Evolutionary conservation across 2,329 filamentous ascomycete species (phyloP).

Genomic region (Trichoderma pleuroti): DNA sequence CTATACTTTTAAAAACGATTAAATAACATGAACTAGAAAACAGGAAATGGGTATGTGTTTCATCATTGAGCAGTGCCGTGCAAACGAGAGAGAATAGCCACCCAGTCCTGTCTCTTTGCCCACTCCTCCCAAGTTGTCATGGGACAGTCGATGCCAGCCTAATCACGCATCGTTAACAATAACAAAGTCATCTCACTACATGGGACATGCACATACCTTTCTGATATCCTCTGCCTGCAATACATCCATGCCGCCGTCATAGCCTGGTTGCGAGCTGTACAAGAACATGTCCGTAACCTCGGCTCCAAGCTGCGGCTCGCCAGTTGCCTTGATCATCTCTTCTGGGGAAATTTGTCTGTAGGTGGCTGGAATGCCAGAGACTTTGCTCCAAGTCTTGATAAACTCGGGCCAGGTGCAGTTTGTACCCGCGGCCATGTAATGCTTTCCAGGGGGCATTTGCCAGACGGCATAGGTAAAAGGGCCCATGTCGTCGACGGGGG

Average conservation of each 20-base stretch:
- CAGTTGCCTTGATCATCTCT: slow-evolving; percentile 37
- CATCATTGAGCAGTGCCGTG: not conserved
- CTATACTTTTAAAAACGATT: not conserved
- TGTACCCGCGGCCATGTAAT: slow-evolving; percentile 47
- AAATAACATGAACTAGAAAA: not conserved
- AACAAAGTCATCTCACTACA: not conserved
- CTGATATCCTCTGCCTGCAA: slow-evolving; percentile 42
- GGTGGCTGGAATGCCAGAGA: slow-evolving; percentile 32
- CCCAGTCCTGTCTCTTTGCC: slow-evolving; percentile 37
- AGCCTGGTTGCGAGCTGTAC: slow-evolving; percentile 47
- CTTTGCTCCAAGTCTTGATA: slow-evolving; percentile 39
- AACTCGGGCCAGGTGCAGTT: slow-evolving; percentile 46
- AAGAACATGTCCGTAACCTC: slow-evolving; percentile 47
- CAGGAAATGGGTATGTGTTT: not conserved
- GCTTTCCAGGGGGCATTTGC: slow-evolving; percentile 47
- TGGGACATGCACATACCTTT: slow-evolving; percentile 33
- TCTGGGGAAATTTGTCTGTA: slow-evolving; percentile 41
- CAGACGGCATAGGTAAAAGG: slow-evolving; percentile 47
- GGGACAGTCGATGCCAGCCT: slow-evolving; percentile 44
- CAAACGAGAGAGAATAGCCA: slow-evolving; percentile 18
- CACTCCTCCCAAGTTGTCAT: slow-evolving; percentile 40
- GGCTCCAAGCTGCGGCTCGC: slow-evolving; percentile 40
- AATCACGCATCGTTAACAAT: not conserved
- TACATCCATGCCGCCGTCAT: slow-evolving; percentile 45
- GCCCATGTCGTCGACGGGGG: slow-evolving; percentile 45